Evolutionary conservation across 2,329 filamentous ascomycete genomes (phyloP).

Genomic region (Coniochaeta prunicola): DNA sequence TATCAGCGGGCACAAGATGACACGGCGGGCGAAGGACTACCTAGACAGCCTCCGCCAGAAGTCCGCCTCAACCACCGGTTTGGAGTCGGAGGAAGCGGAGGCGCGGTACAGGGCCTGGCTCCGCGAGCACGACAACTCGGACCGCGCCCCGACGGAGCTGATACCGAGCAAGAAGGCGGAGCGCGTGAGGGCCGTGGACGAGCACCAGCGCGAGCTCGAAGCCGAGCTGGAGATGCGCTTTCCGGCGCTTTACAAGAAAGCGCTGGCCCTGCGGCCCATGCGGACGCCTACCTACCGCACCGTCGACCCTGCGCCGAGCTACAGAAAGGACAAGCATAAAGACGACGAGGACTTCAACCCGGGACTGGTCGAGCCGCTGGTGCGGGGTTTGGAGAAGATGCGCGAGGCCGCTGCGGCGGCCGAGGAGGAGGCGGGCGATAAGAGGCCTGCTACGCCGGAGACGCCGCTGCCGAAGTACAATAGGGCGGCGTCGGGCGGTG

Average conservation of each 20-base stretch:
- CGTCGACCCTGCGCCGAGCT: background rate
- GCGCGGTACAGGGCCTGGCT: slow-evolving; percentile 38
- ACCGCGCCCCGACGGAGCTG: slow-evolving; percentile 28
- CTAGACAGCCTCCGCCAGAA: slow-evolving; percentile 29
- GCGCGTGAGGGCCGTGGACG: slow-evolving; percentile 30
- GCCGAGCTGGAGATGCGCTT: slow-evolving; percentile 38
- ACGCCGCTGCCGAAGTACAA: slow-evolving; percentile 3
- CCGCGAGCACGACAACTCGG: slow-evolving; percentile 33
- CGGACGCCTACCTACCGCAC: slow-evolving; percentile 4
- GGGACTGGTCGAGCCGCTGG: slow-evolving; percentile 21
- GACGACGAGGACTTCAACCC: slow-evolving; percentile 15
- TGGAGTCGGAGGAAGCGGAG: slow-evolving; percentile 11
- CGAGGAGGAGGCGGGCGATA: background rate
- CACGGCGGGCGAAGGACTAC: slow-evolving; percentile 30
- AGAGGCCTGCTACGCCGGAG: background rate
- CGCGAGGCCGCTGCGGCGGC: slow-evolving; percentile 12
- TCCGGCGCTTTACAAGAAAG: slow-evolving; percentile 38
- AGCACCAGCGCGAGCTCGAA: slow-evolving; percentile 41
- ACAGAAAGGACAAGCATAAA: slow-evolving; percentile 4
- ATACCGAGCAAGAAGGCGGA: slow-evolving; percentile 30
- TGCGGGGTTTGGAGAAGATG: slow-evolving; percentile 25
- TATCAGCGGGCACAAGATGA: slow-evolving; percentile 36
- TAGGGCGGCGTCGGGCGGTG: background rate
- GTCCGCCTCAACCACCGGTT: slow-evolving; percentile 19
- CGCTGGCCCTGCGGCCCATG: slow-evolving; percentile 24